These are phyloP conservation scores for Suillus discolor DNA, from an alignment of 768 basidiomycete species.

Conservation along the genomic window DNA sequence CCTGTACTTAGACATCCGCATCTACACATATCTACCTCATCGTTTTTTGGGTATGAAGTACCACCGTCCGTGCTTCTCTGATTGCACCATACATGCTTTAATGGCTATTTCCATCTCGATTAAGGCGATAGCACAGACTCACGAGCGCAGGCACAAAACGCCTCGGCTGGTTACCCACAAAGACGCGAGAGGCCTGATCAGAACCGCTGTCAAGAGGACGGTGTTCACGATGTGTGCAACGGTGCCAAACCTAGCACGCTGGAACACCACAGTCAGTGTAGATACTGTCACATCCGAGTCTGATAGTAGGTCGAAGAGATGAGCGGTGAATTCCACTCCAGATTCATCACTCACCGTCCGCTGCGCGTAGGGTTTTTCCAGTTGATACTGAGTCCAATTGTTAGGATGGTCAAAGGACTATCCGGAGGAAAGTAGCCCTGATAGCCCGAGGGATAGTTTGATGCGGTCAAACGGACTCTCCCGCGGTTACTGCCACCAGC, in stretches of 20 bases:
- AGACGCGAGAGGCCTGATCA: slow-evolving; percentile 65
- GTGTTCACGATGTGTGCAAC: slow-evolving; percentile 67
- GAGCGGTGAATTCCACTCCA: neutral
- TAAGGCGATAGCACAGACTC: slow-evolving; percentile 33
- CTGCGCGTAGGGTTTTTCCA: slow-evolving; percentile 54
- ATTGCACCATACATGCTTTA: too few species aligned
- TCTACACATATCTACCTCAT: too few species aligned
- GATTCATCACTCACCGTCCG: slow-evolving; percentile 36
- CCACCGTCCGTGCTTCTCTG: too few species aligned
- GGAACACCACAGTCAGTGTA: slow-evolving; percentile 65
- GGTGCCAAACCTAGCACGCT: slow-evolving; percentile 60
- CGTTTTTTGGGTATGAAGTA: too few species aligned
- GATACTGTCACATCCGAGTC: slow-evolving; percentile 56
- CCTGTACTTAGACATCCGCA: too few species aligned
- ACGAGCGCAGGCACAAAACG: slow-evolving; percentile 56
- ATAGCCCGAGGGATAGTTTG: slow-evolving; percentile 65
- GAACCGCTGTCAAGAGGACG: slow-evolving; percentile 64
- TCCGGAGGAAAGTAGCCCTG: slow-evolving; percentile 68
- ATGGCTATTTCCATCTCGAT: too few species aligned
- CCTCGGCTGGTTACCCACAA: slow-evolving; percentile 68
- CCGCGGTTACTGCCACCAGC: slow-evolving; percentile 72
- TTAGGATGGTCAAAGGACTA: slow-evolving; percentile 61
- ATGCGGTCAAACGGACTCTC: slow-evolving; percentile 65
- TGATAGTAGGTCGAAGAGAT: slow-evolving; percentile 18
- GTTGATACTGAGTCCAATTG: slow-evolving; percentile 68